These are phyloP conservation scores for Boletellus sp. DNA, from an alignment of 1,284 basidiomycete species.

Conservation along the genomic window DNA sequence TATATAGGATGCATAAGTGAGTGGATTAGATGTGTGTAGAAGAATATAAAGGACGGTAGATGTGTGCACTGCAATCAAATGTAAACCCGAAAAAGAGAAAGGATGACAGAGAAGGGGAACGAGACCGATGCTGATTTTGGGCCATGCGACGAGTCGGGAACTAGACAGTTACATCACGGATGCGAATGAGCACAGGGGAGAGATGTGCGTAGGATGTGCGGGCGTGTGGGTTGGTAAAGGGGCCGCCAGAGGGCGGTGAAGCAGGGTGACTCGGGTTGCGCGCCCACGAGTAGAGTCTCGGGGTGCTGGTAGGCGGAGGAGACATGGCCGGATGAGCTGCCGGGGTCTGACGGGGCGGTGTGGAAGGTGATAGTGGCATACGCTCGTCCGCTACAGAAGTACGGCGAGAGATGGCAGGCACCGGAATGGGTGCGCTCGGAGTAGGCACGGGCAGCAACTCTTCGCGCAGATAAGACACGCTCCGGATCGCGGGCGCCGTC, in stretches of 20 bases:
- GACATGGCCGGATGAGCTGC: conserved; percentile 40
- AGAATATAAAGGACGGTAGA: conserved; percentile 27
- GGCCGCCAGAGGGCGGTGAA: conserved; percentile 32
- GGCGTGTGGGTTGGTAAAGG: conserved; percentile 46
- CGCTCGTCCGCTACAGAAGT: conserved; percentile 21
- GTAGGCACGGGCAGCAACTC: conserved; percentile 15
- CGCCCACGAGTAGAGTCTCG: conserved; percentile 43
- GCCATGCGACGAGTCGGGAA: neutral
- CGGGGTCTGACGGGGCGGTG: conserved; percentile 28
- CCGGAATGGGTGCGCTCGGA: conserved; percentile 31
- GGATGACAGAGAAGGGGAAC: neutral
- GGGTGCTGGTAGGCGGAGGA: conserved; percentile 45
- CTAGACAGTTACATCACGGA: conserved; percentile 31
- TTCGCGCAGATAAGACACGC: conserved; percentile 3
- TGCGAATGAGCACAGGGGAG: conserved; percentile 31
- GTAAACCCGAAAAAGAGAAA: conserved; percentile 5
- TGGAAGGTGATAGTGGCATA: conserved; percentile 21
- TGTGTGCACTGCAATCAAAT: conserved; percentile 7
- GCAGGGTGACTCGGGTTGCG: conserved; percentile 28
- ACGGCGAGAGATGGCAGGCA: conserved; percentile 23
- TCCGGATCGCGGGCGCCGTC: neutral
- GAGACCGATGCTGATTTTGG: conserved; percentile 1
- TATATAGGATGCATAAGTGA: conserved; percentile 37
- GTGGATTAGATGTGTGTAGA: conserved; percentile 32
- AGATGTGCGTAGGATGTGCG: conserved; percentile 49